Percentiles rank a stretch among this genome's conserved stretches.
Conservation (phyloP, 2,329 filamentous ascomycete species). For the Lizonia empirigonia region DNA sequence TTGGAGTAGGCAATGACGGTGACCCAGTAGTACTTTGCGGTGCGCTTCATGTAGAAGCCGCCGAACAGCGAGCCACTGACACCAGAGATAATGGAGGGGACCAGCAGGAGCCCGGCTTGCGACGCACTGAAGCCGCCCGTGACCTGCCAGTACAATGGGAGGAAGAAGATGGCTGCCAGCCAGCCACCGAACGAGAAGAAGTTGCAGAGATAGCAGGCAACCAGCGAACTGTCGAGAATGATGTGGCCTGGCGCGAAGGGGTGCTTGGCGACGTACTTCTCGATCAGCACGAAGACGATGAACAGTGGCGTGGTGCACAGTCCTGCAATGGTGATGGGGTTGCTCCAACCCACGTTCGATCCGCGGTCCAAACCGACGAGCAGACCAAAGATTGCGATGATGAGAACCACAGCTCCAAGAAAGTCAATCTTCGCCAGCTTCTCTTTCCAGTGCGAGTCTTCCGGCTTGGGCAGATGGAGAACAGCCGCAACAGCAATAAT, state of each 20-base stretch:
- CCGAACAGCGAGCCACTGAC: slow-evolving; percentile 69
- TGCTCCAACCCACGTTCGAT: slow-evolving; percentile 71
- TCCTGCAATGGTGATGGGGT: slow-evolving; percentile 62
- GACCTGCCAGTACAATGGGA: slow-evolving; percentile 80
- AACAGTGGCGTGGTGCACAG: slow-evolving; percentile 66
- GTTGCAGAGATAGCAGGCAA: slow-evolving; percentile 72
- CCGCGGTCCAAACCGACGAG: slow-evolving; percentile 74
- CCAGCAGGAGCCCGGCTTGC: slow-evolving; percentile 66
- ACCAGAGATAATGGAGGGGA: slow-evolving; percentile 68
- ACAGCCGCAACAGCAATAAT: slow-evolving; percentile 67
- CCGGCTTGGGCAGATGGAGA: slow-evolving; percentile 65
- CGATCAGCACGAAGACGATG: slow-evolving; percentile 69
- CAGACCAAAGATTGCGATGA: slow-evolving; percentile 68
- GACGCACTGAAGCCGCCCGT: slow-evolving; percentile 69
- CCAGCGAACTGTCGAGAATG: slow-evolving; percentile 69
- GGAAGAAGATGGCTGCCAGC: slow-evolving; percentile 69
- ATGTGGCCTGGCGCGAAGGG: slow-evolving; percentile 78
- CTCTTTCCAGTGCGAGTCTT: slow-evolving; percentile 65
- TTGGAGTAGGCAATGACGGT: slow-evolving; percentile 63
- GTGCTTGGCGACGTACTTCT: slow-evolving; percentile 69
- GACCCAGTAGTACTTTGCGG: slow-evolving; percentile 73
- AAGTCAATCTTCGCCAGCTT: slow-evolving; percentile 76
- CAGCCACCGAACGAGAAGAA: slow-evolving; percentile 71
- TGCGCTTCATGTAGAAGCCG: slow-evolving; percentile 71
- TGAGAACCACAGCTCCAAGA: slow-evolving; percentile 69